Evolutionary conservation across 228 moss, liverwort and hornwort species (phyloP), one percentile per base, ranked within the genome.

Genomic region (Sphagnum magellanicum): DNA sequence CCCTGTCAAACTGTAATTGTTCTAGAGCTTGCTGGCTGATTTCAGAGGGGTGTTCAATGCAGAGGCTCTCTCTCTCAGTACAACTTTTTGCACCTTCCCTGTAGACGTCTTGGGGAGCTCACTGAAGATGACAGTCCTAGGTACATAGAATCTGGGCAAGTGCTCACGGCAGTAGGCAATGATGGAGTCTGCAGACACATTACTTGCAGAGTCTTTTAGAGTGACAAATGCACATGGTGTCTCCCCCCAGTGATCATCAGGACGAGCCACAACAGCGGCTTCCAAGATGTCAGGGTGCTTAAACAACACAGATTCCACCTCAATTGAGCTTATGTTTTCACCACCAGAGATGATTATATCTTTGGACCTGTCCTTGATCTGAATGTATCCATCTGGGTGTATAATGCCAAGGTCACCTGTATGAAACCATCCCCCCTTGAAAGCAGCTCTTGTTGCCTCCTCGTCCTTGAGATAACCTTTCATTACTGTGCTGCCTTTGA

Each of bases 301-400:
- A 71, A 78, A 90, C 63, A 94, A 66, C 53, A 86, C 67, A 50
- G 88, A 72, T 66, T 94, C 91, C 15, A 94, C 71, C 75, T 94
- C 94, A 48, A 94, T 82, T 13, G 91, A 91, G 74, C 91, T 88
- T 52, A 94, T 94, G 58, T 91, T 94, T 63, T 94, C 91, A 9
- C 94, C 91, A 10, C 91, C 91, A 0, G 94, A 94, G 16, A 94
- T 90, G 32, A 94, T 94, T 6, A 94, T 81, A 51, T 94, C 91
- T 57, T 91, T 94, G 1, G 87, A 88, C 4, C 94, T 74, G 66
- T 91, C 90, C 81, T 88, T 90, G 70, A 91, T 73, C 66, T 88
- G 79, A 46, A 91, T 70, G 65, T 91, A 94, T 6, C 91, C 88
- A 52, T 94, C 91, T 6, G 78, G 71, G 67, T 91, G 88, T 50